Percentiles rank a stretch among this genome's conserved stretches.
Conservation (phyloP, 176 grass and related monocot species). For the Puccinellia tenuiflora region DNA sequence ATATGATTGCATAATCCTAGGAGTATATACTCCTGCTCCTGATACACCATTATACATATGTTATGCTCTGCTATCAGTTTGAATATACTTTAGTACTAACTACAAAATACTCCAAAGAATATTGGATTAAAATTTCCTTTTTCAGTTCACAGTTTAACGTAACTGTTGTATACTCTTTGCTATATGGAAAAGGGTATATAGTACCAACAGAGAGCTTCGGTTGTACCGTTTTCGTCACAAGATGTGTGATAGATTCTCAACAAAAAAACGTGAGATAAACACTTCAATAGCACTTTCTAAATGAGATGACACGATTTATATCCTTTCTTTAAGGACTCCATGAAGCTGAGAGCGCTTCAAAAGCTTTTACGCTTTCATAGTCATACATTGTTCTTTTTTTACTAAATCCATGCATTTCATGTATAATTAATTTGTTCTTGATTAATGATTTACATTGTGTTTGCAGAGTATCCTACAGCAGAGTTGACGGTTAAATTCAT, state of each 20-base stretch:
- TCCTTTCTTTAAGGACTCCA: neutral
- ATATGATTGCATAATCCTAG: neutral
- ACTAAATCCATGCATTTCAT: too few relatives aligned
- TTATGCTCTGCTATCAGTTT: neutral
- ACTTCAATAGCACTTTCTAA: neutral
- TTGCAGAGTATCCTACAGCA: slow-evolving; percentile 82
- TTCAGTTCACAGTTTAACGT: neutral
- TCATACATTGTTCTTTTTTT: neutral
- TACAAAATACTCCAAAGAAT: neutral
- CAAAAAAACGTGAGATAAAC: neutral
- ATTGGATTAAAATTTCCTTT: neutral
- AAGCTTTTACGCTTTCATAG: neutral
- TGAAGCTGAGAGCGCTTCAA: neutral
- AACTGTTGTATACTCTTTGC: neutral
- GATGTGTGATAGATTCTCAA: neutral
- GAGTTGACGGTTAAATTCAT: slow-evolving; percentile 69
- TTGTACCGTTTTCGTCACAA: neutral
- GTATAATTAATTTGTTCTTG: too few relatives aligned
- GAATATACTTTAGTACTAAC: neutral
- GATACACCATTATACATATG: neutral
- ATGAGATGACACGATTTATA: neutral
- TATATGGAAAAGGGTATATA: too few relatives aligned
- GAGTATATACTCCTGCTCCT: neutral
- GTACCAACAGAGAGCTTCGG: neutral
- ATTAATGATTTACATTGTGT: slow-evolving; percentile 26